Percentiles rank a stretch among this genome's conserved stretches.
Conservation (phyloP, 177 flowering plant species). For the Tripterygium wilfordii region DNA sequence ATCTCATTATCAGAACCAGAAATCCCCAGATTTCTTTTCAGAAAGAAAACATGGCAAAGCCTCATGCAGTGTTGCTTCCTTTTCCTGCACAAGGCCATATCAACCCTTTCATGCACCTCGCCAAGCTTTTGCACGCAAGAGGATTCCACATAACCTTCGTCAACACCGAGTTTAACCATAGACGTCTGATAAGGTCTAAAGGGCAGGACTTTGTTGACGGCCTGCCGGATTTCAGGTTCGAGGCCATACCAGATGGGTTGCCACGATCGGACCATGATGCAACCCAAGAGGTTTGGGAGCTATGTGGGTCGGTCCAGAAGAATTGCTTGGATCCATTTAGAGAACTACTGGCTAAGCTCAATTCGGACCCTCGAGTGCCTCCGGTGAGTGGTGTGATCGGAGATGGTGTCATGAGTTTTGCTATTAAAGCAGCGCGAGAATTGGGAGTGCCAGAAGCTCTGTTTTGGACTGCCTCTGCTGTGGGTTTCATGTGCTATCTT, state of each 20-base stretch:
- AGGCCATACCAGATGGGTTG: slow-evolving; percentile 35
- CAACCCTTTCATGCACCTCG: slow-evolving; percentile 24
- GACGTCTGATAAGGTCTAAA: slow-evolving; percentile 22
- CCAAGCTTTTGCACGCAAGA: slow-evolving; percentile 29
- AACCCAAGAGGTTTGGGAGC: slow-evolving; percentile 19
- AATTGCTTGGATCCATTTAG: slow-evolving; percentile 24
- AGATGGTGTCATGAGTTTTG: slow-evolving; percentile 39
- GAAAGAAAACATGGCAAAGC: slow-evolving; percentile 2
- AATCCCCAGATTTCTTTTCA: no score
- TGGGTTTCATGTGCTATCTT: slow-evolving; percentile 27
- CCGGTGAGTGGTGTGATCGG: slow-evolving; percentile 27
- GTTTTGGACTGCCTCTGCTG: slow-evolving; percentile 40
- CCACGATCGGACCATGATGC: slow-evolving; percentile 27
- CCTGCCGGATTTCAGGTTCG: slow-evolving; percentile 24
- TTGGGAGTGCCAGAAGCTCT: slow-evolving; percentile 26
- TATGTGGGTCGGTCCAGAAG: slow-evolving; percentile 19
- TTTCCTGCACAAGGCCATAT: slow-evolving; percentile 35
- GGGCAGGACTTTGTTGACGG: slow-evolving; percentile 22
- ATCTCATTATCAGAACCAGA: no score
- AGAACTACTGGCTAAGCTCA: slow-evolving; percentile 25
- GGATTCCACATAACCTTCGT: slow-evolving; percentile 36
- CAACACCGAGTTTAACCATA: slow-evolving; percentile 41
- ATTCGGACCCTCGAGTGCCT: slow-evolving; percentile 15
- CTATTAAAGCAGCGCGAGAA: slow-evolving; percentile 19
- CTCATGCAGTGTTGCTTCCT: slow-evolving; percentile 27